Percentiles rank a stretch among this genome's conserved stretches.
Conservation (phyloP, 2,329 filamentous ascomycete genomes). For the Coleophoma eucalyptorum region DNA sequence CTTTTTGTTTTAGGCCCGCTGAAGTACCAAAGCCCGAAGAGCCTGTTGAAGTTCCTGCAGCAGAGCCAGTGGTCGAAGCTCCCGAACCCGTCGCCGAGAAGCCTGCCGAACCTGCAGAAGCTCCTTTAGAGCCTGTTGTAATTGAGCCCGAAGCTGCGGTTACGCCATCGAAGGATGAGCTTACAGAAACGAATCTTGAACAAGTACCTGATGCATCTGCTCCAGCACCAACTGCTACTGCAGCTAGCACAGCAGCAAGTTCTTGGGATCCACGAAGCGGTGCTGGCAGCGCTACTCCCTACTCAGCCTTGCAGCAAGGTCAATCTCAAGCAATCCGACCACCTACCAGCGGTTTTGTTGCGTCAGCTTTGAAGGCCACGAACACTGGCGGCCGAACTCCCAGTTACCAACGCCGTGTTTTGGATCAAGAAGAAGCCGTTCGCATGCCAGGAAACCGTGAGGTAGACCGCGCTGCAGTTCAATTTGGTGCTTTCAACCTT, state of each 20-base stretch:
- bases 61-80: conserved; percentile 27
- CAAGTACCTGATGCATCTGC: conserved; percentile 80
- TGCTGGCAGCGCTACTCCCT: conserved; percentile 59
- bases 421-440: conserved; percentile 95
- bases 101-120: conserved; percentile 33
- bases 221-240: conserved; percentile 75
- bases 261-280: conserved; percentile 70
- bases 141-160: conserved; percentile 45
- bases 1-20: conserved; percentile 15
- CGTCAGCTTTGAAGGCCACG: conserved; percentile 76
- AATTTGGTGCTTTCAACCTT: conserved; percentile 93
- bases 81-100: conserved; percentile 29
- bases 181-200: conserved; percentile 91
- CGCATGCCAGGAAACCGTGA: conserved; percentile 98
- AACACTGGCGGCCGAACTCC: conserved; percentile 62
- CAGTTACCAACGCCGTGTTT: conserved; percentile 79
- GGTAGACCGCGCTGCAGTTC: conserved; percentile 86
- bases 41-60: conserved; percentile 39
- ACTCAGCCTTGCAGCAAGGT: conserved; percentile 60
- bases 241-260: conserved; percentile 84
- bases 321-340: conserved; percentile 46
- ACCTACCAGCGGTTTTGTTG: conserved; percentile 68
- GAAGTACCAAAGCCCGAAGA: conserved; percentile 37
- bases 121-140: conserved; percentile 20
- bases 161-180: conserved; percentile 71